Percentiles rank a stretch among this genome's conserved stretches.
phyloP scores from a whole-genome alignment of 495 filamentous ascomycete species.

The Copromyces sp. region DNA sequence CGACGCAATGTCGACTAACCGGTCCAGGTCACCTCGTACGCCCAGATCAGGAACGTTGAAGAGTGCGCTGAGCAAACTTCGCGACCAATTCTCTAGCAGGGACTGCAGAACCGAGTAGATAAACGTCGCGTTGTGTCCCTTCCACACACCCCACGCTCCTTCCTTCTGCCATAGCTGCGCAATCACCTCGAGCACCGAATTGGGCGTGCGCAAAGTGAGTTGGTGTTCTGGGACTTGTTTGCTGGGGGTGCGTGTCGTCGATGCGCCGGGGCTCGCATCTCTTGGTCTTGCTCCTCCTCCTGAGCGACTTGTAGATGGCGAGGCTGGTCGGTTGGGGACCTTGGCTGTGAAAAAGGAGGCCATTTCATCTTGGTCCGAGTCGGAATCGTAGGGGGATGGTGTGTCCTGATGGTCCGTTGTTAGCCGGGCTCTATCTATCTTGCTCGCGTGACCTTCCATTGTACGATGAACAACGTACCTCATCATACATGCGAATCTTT shows the following conservation, averaged over 20 bases:
- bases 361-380: constrained; percentile 69
- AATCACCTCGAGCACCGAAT: constrained; percentile 69
- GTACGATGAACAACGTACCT: constrained; percentile 32
- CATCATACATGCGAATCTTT: constrained; percentile 33
- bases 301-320: constrained; percentile 39
- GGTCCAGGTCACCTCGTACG: constrained; percentile 42
- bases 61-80: constrained; percentile 70
- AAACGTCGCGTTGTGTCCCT: constrained; percentile 84
- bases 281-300: constrained; percentile 7
- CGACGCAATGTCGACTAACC: constrained; percentile 50
- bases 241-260: constrained; percentile 13
- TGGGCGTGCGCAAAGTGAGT: constrained; percentile 55
- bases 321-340: constrained; percentile 41
- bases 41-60: constrained; percentile 75
- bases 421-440: background rate
- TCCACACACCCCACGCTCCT: constrained; percentile 87
- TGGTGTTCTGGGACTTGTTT: constrained; percentile 43
- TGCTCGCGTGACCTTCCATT: background rate
- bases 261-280: constrained; percentile 21
- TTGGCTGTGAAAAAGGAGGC: constrained; percentile 67
- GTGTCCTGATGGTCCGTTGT: constrained; percentile 4
- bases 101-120: constrained; percentile 76
- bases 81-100: constrained; percentile 78
- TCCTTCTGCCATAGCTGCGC: constrained; percentile 82
- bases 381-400: constrained; percentile 38